These are phyloP conservation scores for Didymella sp. DNA, from an alignment of 2,329 filamentous ascomycete species.

Conservation along the genomic window DNA sequence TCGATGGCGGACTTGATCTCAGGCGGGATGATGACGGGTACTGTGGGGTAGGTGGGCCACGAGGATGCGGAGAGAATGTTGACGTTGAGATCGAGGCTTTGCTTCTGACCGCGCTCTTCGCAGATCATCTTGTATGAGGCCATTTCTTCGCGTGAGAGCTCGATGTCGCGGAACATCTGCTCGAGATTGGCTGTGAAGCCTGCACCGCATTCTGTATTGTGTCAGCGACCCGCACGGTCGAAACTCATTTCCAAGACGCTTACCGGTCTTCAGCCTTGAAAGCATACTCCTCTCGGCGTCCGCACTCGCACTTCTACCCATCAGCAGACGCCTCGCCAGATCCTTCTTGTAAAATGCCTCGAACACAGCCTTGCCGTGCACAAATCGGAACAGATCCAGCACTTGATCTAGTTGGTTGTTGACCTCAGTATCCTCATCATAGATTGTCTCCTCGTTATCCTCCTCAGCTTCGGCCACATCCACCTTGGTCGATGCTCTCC, in stretches of 20 bases:
- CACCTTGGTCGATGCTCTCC: conserved; percentile 60
- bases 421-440: conserved; percentile 90
- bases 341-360: conserved; percentile 99
- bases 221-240: conserved; percentile 18
- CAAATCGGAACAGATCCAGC: conserved; percentile 93
- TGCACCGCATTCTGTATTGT: conserved; percentile 76
- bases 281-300: conserved; percentile 98
- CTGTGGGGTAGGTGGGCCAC: conserved; percentile 90
- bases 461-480: conserved; percentile 67
- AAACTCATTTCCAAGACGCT: background rate
- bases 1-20: conserved; percentile 78
- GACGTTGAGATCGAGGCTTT: conserved; percentile 76
- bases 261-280: conserved; percentile 78
- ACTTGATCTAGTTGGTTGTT: conserved; percentile 92
- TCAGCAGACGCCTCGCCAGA: conserved; percentile 83
- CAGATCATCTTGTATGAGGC: conserved; percentile 77
- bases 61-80: conserved; percentile 89
- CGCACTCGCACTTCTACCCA: conserved; percentile 90
- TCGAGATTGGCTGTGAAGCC: conserved; percentile 97
- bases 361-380: conserved; percentile 96
- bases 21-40: conserved; percentile 74
- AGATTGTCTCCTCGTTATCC: conserved; percentile 65
- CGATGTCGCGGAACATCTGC: conserved; percentile 99
- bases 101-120: conserved; percentile 64
- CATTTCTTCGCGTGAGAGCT: conserved; percentile 92